phyloP scores from a whole-genome alignment of 163 green algal species.

The Botryococcus braunii region DNA sequence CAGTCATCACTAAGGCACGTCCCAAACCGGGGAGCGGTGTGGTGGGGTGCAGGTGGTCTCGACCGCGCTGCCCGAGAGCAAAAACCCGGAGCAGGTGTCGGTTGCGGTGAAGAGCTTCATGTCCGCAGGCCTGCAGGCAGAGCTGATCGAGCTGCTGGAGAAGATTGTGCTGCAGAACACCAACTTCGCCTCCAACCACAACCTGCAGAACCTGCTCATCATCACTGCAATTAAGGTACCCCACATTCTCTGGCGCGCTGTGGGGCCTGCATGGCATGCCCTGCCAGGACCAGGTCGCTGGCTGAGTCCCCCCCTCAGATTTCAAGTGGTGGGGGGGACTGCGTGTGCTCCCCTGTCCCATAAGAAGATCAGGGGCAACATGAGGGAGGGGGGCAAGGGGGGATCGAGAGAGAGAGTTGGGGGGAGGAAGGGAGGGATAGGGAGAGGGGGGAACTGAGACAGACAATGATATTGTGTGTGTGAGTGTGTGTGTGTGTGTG shows the following conservation, averaged over 20 bases:
- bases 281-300: conserved; percentile 7
- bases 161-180: conserved; percentile 99
- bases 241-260: background rate
- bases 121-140: conserved; percentile 82
- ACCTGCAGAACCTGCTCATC: conserved; percentile 89
- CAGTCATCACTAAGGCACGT: too few relatives aligned
- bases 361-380: too few relatives aligned
- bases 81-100: conserved; percentile 95
- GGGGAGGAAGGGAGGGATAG: too few relatives aligned
- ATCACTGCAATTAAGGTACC: conserved; percentile 85
- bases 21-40: too few relatives aligned
- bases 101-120: conserved; percentile 99
- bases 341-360: too few relatives aligned
- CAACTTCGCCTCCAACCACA: conserved; percentile 96
- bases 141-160: conserved; percentile 99
- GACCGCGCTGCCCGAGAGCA: conserved; percentile 93
- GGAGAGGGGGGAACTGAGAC: too few relatives aligned
- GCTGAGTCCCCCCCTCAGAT: too few relatives aligned
- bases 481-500: too few relatives aligned
- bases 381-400: too few relatives aligned
- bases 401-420: too few relatives aligned
- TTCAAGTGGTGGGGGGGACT: too few relatives aligned
- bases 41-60: conserved; percentile 72
- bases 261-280: background rate
- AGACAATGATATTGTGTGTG: too few relatives aligned